These are phyloP conservation scores for Pseudogymnoascus sp. DNA, from an alignment of 2,329 filamentous ascomycete genomes.

Conservation along the genomic window DNA sequence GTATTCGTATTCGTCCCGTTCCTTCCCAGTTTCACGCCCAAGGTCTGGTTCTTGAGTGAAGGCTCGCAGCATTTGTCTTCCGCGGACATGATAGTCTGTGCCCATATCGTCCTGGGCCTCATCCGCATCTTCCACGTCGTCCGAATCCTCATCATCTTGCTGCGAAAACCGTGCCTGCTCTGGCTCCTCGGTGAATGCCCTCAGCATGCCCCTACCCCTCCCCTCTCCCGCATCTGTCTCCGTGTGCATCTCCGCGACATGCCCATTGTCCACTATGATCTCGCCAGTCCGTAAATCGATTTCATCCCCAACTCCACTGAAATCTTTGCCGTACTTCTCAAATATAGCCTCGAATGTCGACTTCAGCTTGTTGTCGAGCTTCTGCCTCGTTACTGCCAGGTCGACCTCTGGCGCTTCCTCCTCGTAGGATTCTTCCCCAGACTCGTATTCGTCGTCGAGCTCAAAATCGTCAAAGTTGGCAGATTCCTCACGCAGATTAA, in stretches of 20 bases:
- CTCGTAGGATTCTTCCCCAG: constrained; percentile 27
- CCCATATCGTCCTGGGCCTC: constrained; percentile 24
- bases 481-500: background rate
- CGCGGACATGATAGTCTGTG: background rate
- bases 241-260: constrained; percentile 58
- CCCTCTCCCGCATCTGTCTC: constrained; percentile 42
- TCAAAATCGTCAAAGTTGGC: background rate
- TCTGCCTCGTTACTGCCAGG: constrained; percentile 53
- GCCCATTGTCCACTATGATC: constrained; percentile 86
- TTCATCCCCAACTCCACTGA: constrained; percentile 77
- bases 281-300: constrained; percentile 76
- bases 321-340: constrained; percentile 77
- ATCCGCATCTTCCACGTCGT: constrained; percentile 22
- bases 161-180: background rate
- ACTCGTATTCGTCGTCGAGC: constrained; percentile 8
- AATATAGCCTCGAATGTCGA: constrained; percentile 84
- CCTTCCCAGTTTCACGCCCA: background rate
- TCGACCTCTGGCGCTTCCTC: constrained; percentile 47
- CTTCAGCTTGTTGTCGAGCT: constrained; percentile 66
- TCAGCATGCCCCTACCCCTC: constrained; percentile 14
- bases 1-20: background rate
- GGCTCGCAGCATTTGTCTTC: background rate
- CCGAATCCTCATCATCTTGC: constrained; percentile 14
- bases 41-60: background rate
- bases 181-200: constrained; percentile 18